phyloP scores from a whole-genome alignment of 352 stramenopile genomes.

The Phytophthora cactorum region DNA sequence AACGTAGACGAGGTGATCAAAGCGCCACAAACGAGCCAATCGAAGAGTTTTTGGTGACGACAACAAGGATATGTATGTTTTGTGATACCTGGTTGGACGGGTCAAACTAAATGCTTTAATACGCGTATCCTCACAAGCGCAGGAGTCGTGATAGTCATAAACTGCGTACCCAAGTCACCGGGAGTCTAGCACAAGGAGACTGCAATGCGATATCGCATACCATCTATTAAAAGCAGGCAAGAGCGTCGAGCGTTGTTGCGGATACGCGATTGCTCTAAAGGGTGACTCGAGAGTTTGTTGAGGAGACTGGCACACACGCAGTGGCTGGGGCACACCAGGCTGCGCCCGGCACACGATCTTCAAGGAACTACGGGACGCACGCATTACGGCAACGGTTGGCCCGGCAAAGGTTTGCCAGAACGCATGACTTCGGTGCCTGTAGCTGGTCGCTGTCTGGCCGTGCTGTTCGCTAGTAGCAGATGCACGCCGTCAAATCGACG shows the following conservation, averaged over 20 bases:
- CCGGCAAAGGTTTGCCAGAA: background rate
- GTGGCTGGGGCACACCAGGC: background rate
- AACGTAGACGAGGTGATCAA: background rate
- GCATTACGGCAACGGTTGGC: background rate
- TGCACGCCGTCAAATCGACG: background rate
- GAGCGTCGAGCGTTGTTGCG: no score
- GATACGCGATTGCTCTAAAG: background rate
- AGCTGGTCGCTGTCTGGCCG: background rate
- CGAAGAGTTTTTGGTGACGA: background rate
- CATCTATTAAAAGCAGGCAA: background rate
- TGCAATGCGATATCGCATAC: background rate
- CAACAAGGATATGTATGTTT: background rate
- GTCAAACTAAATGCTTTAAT: background rate
- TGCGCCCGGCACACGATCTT: conserved; percentile 1
- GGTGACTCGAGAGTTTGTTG: background rate
- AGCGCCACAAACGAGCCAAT: background rate
- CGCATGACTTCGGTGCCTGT: background rate
- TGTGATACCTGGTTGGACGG: background rate
- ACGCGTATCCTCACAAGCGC: no score
- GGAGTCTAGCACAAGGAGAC: background rate
- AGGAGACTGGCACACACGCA: background rate
- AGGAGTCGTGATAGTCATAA: background rate
- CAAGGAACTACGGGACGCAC: background rate
- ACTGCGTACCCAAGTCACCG: background rate
- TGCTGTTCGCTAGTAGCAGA: conserved; percentile 6